These are phyloP conservation scores for Zygosaccharomyces kombuchaensis DNA, from an alignment of 805 yeast species.

Conservation along the genomic window DNA sequence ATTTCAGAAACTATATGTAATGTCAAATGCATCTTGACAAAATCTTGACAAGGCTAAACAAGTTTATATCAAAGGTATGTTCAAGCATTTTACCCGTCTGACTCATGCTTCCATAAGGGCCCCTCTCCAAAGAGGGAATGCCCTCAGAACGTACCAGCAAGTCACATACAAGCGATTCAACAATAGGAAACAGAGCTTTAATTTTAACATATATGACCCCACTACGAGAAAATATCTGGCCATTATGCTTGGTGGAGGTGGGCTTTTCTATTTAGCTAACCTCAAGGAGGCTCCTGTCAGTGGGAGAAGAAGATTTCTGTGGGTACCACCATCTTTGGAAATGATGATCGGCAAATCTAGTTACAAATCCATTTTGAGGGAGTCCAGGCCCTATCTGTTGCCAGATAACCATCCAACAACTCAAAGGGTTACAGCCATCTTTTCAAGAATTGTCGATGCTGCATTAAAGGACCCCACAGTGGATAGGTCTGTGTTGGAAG, in stretches of 20 bases:
- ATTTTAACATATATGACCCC: constrained; percentile 25
- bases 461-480: constrained; percentile 43
- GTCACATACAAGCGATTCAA: constrained; percentile 23
- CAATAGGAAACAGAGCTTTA: constrained; percentile 12
- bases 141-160: constrained; percentile 7
- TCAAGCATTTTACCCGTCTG: not conserved
- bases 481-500: constrained; percentile 30
- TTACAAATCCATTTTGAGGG: constrained; percentile 54
- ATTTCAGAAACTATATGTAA: no score
- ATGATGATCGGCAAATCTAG: constrained; percentile 55
- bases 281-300: constrained; percentile 81
- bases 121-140: not conserved
- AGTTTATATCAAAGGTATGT: not conserved
- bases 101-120: not conserved
- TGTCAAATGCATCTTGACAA: no score
- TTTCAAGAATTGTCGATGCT: constrained; percentile 58
- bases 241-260: constrained; percentile 34
- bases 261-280: constrained; percentile 45
- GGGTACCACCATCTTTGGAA: constrained; percentile 67
- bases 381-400: constrained; percentile 50
- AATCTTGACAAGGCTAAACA: no score
- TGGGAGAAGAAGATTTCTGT: constrained; percentile 63
- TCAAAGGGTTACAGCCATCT: constrained; percentile 51
- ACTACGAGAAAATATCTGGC: constrained; percentile 32
- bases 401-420: constrained; percentile 63